Conservation (phyloP, 495 filamentous ascomycete genomes). For the Arthonia radiata region DNA sequence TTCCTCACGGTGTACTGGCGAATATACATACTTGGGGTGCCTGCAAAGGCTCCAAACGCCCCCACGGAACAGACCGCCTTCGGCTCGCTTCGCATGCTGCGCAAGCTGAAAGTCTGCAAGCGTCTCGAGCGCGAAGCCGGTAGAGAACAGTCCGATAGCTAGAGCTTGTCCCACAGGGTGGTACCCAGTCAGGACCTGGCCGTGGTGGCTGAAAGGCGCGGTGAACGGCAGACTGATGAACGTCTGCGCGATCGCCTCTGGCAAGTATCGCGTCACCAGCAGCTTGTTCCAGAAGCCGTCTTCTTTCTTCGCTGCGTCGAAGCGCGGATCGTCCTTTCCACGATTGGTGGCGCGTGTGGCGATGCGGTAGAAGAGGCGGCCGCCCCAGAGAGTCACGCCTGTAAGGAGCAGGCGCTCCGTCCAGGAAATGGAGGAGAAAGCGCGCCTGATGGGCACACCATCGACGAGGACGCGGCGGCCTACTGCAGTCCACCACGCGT, state of each 20-base stretch:
- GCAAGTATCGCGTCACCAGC: conserved; percentile 23
- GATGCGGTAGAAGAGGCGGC: conserved; percentile 26
- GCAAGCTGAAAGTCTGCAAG: conserved; percentile 28
- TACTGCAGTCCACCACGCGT: conserved; percentile 33
- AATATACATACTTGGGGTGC: conserved; percentile 29
- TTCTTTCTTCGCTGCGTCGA: conserved; percentile 22
- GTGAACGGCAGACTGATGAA: conserved; percentile 29
- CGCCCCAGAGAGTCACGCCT: conserved; percentile 28
- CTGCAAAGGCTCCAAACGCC: conserved; percentile 35
- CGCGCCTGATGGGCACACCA: conserved; percentile 15
- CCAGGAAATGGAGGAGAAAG: conserved; percentile 21
- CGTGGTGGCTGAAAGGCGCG: conserved; percentile 18
- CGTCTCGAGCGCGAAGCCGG: conserved; percentile 26
- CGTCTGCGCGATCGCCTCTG: conserved; percentile 25
- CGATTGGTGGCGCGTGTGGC: conserved; percentile 17
- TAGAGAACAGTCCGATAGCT: conserved; percentile 27
- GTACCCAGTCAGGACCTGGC: background rate
- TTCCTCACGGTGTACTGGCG: background rate
- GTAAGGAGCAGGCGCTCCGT: conserved; percentile 25
- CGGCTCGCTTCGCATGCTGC: conserved; percentile 11
- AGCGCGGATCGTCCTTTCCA: conserved; percentile 28
- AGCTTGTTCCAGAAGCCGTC: conserved; percentile 26
- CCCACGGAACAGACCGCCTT: conserved; percentile 19
- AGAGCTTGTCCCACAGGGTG: conserved; percentile 14
- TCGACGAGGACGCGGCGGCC: conserved; percentile 18